A percentile compares a stretch with the other conserved stretches of the same genome.
phyloP scores from a whole-genome alignment of 371 early-diverging fungal species.

The Mucor lusitanicus region DNA sequence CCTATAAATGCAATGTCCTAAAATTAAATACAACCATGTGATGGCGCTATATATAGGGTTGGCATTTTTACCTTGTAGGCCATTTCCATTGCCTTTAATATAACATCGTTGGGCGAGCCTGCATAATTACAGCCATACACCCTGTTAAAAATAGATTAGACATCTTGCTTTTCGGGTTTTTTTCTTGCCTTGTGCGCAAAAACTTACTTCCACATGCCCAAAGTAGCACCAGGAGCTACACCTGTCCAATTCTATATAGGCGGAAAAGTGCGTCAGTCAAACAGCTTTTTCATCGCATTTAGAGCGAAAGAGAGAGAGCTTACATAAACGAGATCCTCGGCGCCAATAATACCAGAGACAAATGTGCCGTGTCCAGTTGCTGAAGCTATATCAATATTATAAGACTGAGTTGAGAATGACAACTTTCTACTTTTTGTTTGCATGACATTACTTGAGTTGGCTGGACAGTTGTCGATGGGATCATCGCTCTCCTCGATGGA shows the following conservation, averaged over 20 bases:
- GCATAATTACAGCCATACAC: conserved; percentile 31
- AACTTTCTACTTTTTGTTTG: background rate
- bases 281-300: background rate
- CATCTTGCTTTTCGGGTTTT: background rate
- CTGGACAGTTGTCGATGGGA: conserved; percentile 39
- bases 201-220: conserved; percentile 45
- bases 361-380: conserved; percentile 46
- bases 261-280: background rate
- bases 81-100: conserved; percentile 66
- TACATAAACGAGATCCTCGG: conserved; percentile 44
- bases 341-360: conserved; percentile 63
- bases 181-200: background rate
- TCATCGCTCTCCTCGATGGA: conserved; percentile 26
- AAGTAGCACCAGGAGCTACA: conserved; percentile 60
- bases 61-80: conserved; percentile 52
- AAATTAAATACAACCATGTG: conserved; percentile 32
- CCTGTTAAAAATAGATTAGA: background rate
- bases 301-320: background rate
- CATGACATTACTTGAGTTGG: conserved; percentile 21
- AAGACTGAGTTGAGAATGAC: background rate
- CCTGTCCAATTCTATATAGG: conserved; percentile 44
- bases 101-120: conserved; percentile 52
- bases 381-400: conserved; percentile 16
- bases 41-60: background rate
- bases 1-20: conserved; percentile 13